Evolutionary conservation across 805 yeast genomes (phyloP).

Genomic region (Naumovozyma castellii): DNA sequence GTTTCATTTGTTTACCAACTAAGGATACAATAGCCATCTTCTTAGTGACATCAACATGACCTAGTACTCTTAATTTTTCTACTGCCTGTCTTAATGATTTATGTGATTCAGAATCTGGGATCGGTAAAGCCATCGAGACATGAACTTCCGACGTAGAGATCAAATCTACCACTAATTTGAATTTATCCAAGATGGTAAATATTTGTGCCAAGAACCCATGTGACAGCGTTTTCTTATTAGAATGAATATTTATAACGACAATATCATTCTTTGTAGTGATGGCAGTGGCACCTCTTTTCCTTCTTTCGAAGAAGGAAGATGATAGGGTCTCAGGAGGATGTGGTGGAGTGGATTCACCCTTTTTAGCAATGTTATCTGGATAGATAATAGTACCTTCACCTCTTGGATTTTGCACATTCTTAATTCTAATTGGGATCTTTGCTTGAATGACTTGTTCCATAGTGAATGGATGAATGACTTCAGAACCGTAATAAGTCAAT

Average conservation of each 20-base stretch:
- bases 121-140: constrained; percentile 93
- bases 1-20: constrained; percentile 96
- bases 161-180: constrained; percentile 82
- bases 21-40: constrained; percentile 86
- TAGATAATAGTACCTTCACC: constrained; percentile 91
- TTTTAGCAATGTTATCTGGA: constrained; percentile 79
- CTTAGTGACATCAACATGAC: constrained; percentile 80
- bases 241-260: constrained; percentile 85
- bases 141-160: constrained; percentile 97
- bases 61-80: constrained; percentile 67
- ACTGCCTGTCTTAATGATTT: constrained; percentile 60
- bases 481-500: constrained; percentile 93
- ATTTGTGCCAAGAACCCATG: constrained; percentile 93
- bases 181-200: constrained; percentile 75
- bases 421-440: constrained; percentile 90
- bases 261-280: constrained; percentile 91
- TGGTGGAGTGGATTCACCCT: constrained; percentile 87
- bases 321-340: constrained; percentile 78
- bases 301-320: constrained; percentile 34
- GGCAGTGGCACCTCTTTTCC: constrained; percentile 77
- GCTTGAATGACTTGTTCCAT: constrained; percentile 98
- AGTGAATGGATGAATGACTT: constrained; percentile 96
- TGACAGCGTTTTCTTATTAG: constrained; percentile 83
- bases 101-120: constrained; percentile 52
- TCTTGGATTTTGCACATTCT: constrained; percentile 88